These are phyloP conservation scores for Xylariaceae sp. DNA, from an alignment of 2,329 filamentous ascomycete genomes.

Conservation along the genomic window DNA sequence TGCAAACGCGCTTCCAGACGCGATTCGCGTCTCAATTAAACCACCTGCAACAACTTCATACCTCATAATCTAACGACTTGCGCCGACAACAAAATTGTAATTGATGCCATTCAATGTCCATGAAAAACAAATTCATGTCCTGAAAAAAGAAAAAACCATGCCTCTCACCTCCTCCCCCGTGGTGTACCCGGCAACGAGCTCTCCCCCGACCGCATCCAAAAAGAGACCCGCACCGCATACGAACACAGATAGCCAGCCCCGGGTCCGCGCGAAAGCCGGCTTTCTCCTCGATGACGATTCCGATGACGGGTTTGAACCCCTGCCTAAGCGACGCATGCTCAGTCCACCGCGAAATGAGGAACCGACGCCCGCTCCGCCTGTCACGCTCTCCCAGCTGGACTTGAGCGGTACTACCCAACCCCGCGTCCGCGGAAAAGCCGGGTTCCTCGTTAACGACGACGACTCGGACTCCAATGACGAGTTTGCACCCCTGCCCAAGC, in stretches of 20 bases:
- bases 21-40: background rate
- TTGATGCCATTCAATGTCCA: conserved; percentile 8
- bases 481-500: conserved; percentile 38
- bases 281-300: conserved; percentile 40
- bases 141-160: conserved; percentile 43
- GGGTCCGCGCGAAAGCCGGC: conserved; percentile 36
- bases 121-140: background rate
- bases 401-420: conserved; percentile 21
- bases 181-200: conserved; percentile 46
- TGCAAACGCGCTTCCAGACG: no score
- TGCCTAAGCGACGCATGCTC: conserved; percentile 42
- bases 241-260: conserved; percentile 30
- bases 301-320: conserved; percentile 36
- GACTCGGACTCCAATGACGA: conserved; percentile 37
- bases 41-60: no score
- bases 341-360: conserved; percentile 28
- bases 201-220: conserved; percentile 31
- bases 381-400: conserved; percentile 10
- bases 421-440: conserved; percentile 36
- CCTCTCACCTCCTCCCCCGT: conserved; percentile 56
- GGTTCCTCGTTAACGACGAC: conserved; percentile 38
- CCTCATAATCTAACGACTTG: background rate
- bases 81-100: background rate
- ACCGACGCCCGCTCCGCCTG: conserved; percentile 25
- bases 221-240: conserved; percentile 37